These are phyloP conservation scores for Blastocystis sp. DNA, from an alignment of 352 stramenopile species.

Conservation along the genomic window DNA sequence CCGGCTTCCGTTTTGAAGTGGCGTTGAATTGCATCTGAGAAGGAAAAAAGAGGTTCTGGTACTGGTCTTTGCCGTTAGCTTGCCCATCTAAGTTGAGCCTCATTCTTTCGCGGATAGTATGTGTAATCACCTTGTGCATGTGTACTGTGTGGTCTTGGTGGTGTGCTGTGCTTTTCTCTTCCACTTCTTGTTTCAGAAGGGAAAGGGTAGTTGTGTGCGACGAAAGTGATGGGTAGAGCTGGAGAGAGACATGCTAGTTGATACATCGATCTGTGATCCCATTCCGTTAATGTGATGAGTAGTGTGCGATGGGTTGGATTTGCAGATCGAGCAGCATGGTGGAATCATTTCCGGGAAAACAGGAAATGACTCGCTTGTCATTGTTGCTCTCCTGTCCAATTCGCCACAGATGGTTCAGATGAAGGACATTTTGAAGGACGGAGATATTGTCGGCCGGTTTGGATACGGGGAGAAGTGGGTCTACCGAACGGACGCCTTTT, in stretches of 20 bases:
- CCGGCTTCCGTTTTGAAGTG: no score
- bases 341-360: not conserved
- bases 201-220: no score
- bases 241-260: no score
- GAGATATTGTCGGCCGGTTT: not conserved
- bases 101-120: no score
- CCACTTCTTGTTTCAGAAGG: no score
- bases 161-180: not conserved
- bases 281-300: not conserved
- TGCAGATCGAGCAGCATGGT: not conserved
- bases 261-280: no score
- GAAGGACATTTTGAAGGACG: not conserved
- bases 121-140: not conserved
- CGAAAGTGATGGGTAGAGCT: no score
- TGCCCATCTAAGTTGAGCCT: no score
- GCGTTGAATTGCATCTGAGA: no score
- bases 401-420: not conserved
- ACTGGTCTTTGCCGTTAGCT: no score
- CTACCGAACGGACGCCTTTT: not conserved
- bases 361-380: not conserved
- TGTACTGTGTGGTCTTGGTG: not conserved
- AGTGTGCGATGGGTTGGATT: conserved; percentile 14
- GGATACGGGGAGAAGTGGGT: not conserved
- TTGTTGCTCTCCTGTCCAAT: not conserved
- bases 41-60: no score